These are phyloP conservation scores for Mrakia hoshinonis DNA, from an alignment of 768 basidiomycete species.

Conservation along the genomic window DNA sequence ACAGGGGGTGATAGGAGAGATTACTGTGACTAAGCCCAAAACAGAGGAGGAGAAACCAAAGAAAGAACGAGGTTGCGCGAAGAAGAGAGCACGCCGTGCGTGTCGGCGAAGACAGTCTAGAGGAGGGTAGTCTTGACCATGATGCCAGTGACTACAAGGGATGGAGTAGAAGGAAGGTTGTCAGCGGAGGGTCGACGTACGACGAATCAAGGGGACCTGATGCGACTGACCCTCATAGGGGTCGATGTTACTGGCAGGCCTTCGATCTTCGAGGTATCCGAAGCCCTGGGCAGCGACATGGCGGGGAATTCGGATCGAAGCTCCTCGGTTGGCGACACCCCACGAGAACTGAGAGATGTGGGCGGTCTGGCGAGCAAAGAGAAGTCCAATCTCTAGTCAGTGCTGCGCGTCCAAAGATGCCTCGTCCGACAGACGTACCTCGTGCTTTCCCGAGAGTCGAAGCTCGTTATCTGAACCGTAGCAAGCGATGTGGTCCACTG, in stretches of 20 bases:
- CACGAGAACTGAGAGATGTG: conserved; percentile 84
- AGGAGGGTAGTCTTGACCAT: conserved; percentile 47
- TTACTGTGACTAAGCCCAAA: background rate
- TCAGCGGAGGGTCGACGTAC: conserved; percentile 58
- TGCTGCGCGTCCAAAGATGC: too few species aligned
- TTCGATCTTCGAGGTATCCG: conserved; percentile 43
- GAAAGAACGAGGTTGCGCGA: background rate
- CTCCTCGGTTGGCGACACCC: conserved; percentile 95
- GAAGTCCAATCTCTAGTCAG: too few species aligned
- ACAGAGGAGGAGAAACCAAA: background rate
- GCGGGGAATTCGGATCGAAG: conserved; percentile 90
- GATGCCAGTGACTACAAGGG: conserved; percentile 83
- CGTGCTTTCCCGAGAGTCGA: conserved; percentile 90
- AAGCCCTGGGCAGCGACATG: conserved; percentile 85
- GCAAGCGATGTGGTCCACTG: conserved; percentile 33
- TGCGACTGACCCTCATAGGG: background rate
- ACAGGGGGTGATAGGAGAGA: background rate
- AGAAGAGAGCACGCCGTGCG: too few species aligned
- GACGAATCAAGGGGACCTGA: background rate
- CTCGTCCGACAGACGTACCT: too few species aligned
- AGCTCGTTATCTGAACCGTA: conserved; percentile 90
- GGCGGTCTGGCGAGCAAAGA: too few species aligned
- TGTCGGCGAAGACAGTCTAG: too few species aligned
- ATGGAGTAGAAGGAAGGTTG: too few species aligned
- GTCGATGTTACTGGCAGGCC: conserved; percentile 70